Percentiles rank a stretch among this genome's conserved stretches.
phyloP scores from a whole-genome alignment of 1,284 basidiomycete species.

The Ganoderma boninense region DNA sequence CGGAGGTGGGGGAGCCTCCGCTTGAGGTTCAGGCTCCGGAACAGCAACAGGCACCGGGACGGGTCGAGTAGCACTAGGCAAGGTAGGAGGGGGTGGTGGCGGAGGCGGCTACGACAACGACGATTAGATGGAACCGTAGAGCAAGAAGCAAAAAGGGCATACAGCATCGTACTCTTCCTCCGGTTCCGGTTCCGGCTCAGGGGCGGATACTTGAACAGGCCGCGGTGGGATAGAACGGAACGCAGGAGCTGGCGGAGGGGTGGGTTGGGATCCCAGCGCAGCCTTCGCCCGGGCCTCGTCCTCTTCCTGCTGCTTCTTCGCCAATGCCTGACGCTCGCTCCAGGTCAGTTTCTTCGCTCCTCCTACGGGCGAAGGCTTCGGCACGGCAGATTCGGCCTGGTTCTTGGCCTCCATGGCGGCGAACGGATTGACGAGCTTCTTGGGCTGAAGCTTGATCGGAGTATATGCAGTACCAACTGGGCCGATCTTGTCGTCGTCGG shows the following conservation, averaged over 20 bases:
- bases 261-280: slow-evolving; percentile 50
- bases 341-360: slow-evolving; percentile 84
- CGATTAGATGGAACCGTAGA: background rate
- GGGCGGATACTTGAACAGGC: slow-evolving; percentile 23
- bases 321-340: slow-evolving; percentile 88
- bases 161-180: slow-evolving; percentile 47
- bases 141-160: slow-evolving; percentile 25
- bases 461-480: slow-evolving; percentile 89
- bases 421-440: slow-evolving; percentile 88
- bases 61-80: slow-evolving; percentile 40
- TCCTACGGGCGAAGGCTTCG: slow-evolving; percentile 31
- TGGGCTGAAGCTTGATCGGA: slow-evolving; percentile 87
- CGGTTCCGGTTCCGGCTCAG: slow-evolving; percentile 42
- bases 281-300: slow-evolving; percentile 77
- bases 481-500: slow-evolving; percentile 81
- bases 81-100: slow-evolving; percentile 43
- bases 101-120: slow-evolving; percentile 41
- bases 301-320: slow-evolving; percentile 85
- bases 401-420: slow-evolving; percentile 63
- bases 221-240: slow-evolving; percentile 35
- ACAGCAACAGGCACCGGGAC: slow-evolving; percentile 24
- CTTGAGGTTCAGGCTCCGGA: slow-evolving; percentile 41
- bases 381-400: slow-evolving; percentile 40
- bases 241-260: slow-evolving; percentile 28
- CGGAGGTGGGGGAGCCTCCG: slow-evolving; percentile 40